Evolutionary conservation across 2,329 filamentous ascomycete genomes (phyloP).

Genomic region (Seiridium unicorne): DNA sequence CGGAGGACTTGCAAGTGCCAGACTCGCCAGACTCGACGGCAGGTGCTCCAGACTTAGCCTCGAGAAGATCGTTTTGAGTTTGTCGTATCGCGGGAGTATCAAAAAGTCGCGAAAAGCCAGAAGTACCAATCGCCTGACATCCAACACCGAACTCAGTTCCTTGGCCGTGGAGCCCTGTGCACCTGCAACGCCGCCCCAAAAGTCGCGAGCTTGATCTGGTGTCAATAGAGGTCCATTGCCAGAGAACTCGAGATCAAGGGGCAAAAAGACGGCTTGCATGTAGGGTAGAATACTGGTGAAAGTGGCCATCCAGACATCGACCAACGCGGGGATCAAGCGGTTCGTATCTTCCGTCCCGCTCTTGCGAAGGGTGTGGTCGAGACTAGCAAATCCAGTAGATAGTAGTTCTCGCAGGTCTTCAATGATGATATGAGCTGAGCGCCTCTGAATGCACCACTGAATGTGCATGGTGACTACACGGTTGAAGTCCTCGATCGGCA

Average conservation of each 20-base stretch:
- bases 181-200: slow-evolving; percentile 74
- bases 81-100: slow-evolving; percentile 85
- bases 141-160: slow-evolving; percentile 54
- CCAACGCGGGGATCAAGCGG: slow-evolving; percentile 81
- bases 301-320: slow-evolving; percentile 91
- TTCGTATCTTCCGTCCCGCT: slow-evolving; percentile 67
- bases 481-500: slow-evolving; percentile 85
- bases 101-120: slow-evolving; percentile 86
- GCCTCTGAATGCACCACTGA: slow-evolving; percentile 72
- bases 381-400: slow-evolving; percentile 76
- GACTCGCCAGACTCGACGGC: slow-evolving; percentile 50
- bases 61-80: slow-evolving; percentile 85
- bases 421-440: slow-evolving; percentile 67
- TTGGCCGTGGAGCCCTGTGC: slow-evolving; percentile 13
- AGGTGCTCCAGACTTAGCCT: slow-evolving; percentile 81
- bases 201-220: slow-evolving; percentile 77
- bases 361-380: slow-evolving; percentile 79
- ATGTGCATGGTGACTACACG: slow-evolving; percentile 76
- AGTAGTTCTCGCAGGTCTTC: slow-evolving; percentile 77
- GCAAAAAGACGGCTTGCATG: slow-evolving; percentile 91
- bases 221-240: slow-evolving; percentile 79
- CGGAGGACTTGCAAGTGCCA: slow-evolving; percentile 52
- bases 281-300: slow-evolving; percentile 91
- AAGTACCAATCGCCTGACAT: slow-evolving; percentile 86
- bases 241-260: slow-evolving; percentile 88